A percentile compares a stretch with the other conserved stretches of the same genome.
phyloP scores from a whole-genome alignment of 371 early-diverging fungal genomes.

The Mortierella sp. region DNA sequence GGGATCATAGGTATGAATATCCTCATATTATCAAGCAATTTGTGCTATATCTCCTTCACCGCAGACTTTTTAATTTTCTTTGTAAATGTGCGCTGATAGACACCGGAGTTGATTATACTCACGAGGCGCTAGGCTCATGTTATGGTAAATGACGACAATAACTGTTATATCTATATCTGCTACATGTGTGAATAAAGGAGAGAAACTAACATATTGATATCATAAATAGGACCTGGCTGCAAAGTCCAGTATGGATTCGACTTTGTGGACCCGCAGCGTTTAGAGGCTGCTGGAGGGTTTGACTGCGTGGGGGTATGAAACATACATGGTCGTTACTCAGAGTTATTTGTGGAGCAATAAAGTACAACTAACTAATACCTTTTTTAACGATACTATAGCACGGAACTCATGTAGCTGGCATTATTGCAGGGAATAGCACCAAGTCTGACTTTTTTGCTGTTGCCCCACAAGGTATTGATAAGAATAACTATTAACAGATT shows the following conservation, averaged over 20 bases:
- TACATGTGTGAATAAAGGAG: background rate
- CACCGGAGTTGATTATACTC: slow-evolving; percentile 70
- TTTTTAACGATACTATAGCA: slow-evolving; percentile 49
- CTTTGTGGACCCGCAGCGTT: slow-evolving; percentile 61
- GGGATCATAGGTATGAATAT: slow-evolving; percentile 68
- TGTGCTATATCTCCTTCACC: background rate
- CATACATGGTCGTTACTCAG: background rate
- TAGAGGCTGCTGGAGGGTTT: slow-evolving; percentile 21
- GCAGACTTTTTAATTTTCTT: background rate
- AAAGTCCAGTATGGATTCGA: slow-evolving; percentile 62
- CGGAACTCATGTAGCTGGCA: slow-evolving; percentile 77
- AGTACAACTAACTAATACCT: background rate
- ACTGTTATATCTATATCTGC: background rate
- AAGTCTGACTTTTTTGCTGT: slow-evolving; percentile 63
- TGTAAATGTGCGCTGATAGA: slow-evolving; percentile 7
- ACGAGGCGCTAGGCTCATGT: slow-evolving; percentile 83
- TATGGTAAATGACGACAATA: slow-evolving; percentile 58
- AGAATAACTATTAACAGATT: too few relatives aligned
- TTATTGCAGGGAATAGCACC: slow-evolving; percentile 64
- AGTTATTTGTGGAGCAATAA: background rate
- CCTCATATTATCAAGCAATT: background rate
- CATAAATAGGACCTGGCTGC: slow-evolving; percentile 61
- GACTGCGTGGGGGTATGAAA: slow-evolving; percentile 47
- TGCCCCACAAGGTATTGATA: slow-evolving; percentile 68
- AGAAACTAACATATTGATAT: background rate